These are phyloP conservation scores for Fusarium sp. DNA, from an alignment of 2,329 filamentous ascomycete genomes.

Conservation along the genomic window DNA sequence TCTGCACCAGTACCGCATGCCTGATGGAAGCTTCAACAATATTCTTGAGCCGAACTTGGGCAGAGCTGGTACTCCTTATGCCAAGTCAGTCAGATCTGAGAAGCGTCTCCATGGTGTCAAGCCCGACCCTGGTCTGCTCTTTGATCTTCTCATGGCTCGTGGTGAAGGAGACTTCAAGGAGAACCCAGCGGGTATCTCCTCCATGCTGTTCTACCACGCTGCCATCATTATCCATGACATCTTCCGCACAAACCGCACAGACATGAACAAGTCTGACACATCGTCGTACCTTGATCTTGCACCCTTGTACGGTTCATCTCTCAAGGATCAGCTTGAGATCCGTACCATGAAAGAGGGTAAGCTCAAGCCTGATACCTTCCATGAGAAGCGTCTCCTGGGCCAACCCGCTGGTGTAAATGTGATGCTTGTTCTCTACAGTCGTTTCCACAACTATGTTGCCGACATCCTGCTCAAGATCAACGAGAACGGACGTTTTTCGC, in stretches of 20 bases:
- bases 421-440: constrained; percentile 75
- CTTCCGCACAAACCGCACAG: constrained; percentile 62
- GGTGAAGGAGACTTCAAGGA: constrained; percentile 63
- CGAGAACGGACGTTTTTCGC: constrained; percentile 69
- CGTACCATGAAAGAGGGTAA: constrained; percentile 74
- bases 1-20: constrained; percentile 51
- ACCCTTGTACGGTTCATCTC: constrained; percentile 77
- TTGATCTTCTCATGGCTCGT: constrained; percentile 75
- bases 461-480: constrained; percentile 74
- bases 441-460: constrained; percentile 77
- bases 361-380: constrained; percentile 77
- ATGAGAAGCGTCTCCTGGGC: constrained; percentile 71
- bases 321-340: constrained; percentile 71
- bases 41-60: constrained; percentile 73
- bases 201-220: constrained; percentile 80
- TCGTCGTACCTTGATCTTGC: constrained; percentile 81
- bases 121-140: constrained; percentile 74
- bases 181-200: constrained; percentile 79
- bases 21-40: constrained; percentile 64
- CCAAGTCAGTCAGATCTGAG: constrained; percentile 71
- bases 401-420: constrained; percentile 77
- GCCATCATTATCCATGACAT: constrained; percentile 65
- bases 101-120: constrained; percentile 68
- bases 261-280: constrained; percentile 73
- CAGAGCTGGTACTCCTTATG: constrained; percentile 74